Percentiles rank a stretch among this genome's conserved stretches.
phyloP scores from a whole-genome alignment of 768 basidiomycete species.

The Auriscalpium orientale region DNA sequence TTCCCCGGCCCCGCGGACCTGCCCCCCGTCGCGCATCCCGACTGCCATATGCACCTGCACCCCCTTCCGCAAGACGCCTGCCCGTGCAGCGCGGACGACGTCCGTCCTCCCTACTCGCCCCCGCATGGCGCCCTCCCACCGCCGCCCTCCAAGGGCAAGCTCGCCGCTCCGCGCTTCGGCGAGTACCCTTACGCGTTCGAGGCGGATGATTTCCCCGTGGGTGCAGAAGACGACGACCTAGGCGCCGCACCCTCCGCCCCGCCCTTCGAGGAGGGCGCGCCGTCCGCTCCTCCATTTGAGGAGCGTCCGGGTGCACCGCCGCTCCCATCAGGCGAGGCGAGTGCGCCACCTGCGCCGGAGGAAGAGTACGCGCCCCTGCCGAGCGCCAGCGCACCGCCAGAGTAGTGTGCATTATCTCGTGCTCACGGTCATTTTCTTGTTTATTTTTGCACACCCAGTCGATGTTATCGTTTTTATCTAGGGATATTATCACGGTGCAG shows the following conservation, averaged over 20 bases:
- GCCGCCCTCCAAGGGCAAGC: slow-evolving; percentile 12
- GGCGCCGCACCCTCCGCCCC: slow-evolving; percentile 9
- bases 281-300: slow-evolving; percentile 7
- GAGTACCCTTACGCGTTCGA: slow-evolving; percentile 11
- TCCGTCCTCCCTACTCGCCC: slow-evolving; percentile 8
- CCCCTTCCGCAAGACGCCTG: background rate
- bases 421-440: too few species aligned
- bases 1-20: background rate
- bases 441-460: too few species aligned
- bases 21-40: background rate
- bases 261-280: slow-evolving; percentile 8
- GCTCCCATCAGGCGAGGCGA: background rate
- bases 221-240: background rate
- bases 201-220: slow-evolving; percentile 4
- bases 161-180: background rate
- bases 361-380: background rate
- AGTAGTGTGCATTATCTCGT: too few species aligned
- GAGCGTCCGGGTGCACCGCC: background rate
- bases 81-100: background rate
- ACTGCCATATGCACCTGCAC: background rate
- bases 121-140: slow-evolving; percentile 7
- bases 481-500: too few species aligned
- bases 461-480: too few species aligned
- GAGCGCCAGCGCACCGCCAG: background rate
- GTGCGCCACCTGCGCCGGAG: slow-evolving; percentile 8